Conservation (phyloP, 805 yeast species). For the Saccharomycopsis sp. region DNA sequence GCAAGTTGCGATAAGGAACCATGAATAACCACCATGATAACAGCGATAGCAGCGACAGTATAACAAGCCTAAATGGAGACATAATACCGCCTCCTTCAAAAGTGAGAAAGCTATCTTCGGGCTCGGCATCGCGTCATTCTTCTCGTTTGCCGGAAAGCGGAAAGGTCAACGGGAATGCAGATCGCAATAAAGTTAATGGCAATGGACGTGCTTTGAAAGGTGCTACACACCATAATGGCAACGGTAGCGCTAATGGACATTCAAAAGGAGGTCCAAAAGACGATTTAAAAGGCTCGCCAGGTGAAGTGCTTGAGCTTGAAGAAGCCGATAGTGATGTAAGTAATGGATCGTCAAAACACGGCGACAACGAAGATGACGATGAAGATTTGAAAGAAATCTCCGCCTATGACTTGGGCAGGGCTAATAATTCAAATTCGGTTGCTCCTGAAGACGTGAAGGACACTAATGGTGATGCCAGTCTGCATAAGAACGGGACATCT, state of each 20-base stretch:
- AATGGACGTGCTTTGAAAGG: not conserved
- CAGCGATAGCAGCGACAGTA: not conserved
- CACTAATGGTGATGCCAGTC: slow-evolving; percentile 17
- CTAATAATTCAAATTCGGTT: slow-evolving; percentile 19
- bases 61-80: not conserved
- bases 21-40: not conserved
- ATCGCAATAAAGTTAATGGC: not conserved
- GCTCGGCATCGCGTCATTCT: not conserved
- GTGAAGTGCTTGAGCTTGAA: not conserved
- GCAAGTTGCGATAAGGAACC: not conserved
- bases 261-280: too few species aligned
- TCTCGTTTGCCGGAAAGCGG: not conserved
- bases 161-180: not conserved
- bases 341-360: slow-evolving; percentile 6
- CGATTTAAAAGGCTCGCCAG: not conserved
- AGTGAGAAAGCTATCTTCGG: not conserved
- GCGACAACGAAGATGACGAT: slow-evolving; percentile 18
- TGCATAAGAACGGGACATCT: not conserved
- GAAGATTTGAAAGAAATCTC: slow-evolving; percentile 18
- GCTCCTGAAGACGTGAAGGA: slow-evolving; percentile 18
- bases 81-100: not conserved
- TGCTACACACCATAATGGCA: not conserved
- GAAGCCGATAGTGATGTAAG: not conserved
- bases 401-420: slow-evolving; percentile 5
- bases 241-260: too few species aligned